Conservation (phyloP, 2,329 filamentous ascomycete species). For the Diplodia sapinea region DNA sequence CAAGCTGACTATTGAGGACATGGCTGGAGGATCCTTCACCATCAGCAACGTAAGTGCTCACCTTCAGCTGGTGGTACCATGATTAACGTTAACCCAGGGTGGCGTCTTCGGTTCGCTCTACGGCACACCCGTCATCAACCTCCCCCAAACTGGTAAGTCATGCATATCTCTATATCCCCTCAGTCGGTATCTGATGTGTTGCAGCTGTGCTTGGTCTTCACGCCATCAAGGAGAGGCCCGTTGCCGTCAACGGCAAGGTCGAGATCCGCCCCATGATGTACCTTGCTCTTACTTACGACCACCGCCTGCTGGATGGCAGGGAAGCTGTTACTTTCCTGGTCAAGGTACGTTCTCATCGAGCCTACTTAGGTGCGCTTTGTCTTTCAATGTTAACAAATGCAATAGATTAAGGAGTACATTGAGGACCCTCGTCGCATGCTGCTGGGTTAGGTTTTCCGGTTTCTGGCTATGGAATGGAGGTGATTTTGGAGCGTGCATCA, state of each 20-base stretch:
- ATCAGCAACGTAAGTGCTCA: slow-evolving; percentile 76
- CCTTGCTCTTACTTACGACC: slow-evolving; percentile 95
- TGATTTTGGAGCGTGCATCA: slow-evolving; percentile 17
- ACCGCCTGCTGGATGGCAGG: slow-evolving; percentile 90
- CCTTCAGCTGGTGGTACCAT: not conserved
- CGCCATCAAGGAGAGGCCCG: slow-evolving; percentile 92
- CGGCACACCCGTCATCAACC: slow-evolving; percentile 98
- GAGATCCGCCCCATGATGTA: slow-evolving; percentile 99
- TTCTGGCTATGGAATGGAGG: not conserved
- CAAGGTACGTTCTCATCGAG: slow-evolving; percentile 60
- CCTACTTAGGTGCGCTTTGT: not conserved
- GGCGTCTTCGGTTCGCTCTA: slow-evolving; percentile 97
- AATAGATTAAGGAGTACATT: slow-evolving; percentile 86
- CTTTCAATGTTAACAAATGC: not conserved
- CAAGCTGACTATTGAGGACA: slow-evolving; percentile 98
- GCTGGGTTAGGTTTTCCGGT: slow-evolving; percentile 49
- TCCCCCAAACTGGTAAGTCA: slow-evolving; percentile 75
- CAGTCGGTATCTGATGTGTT: slow-evolving; percentile 32
- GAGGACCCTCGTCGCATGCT: slow-evolving; percentile 95
- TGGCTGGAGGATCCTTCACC: slow-evolving; percentile 97
- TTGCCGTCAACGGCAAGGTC: slow-evolving; percentile 90
- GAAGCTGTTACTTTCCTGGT: slow-evolving; percentile 96
- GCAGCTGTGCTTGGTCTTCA: slow-evolving; percentile 84
- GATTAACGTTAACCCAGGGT: slow-evolving; percentile 53
- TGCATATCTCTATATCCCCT: slow-evolving; percentile 7